These are phyloP conservation scores for Mrakiaceae sp. DNA, from an alignment of 1,284 basidiomycete genomes.

Conservation along the genomic window DNA sequence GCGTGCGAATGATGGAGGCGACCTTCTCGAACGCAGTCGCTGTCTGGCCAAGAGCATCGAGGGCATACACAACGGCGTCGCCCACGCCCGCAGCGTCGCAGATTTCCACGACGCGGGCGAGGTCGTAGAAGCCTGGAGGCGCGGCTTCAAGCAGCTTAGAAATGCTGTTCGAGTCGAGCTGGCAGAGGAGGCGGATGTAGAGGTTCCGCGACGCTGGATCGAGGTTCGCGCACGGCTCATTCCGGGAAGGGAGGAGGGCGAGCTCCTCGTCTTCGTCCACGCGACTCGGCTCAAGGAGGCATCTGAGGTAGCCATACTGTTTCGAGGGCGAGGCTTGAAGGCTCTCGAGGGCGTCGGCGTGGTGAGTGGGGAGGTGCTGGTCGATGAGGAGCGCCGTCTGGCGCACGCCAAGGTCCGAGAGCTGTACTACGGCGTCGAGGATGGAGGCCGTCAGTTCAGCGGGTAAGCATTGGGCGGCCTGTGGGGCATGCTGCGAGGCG, in stretches of 20 bases:
- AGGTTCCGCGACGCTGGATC: conserved; percentile 43
- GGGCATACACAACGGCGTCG: conserved; percentile 73
- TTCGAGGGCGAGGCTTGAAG: conserved; percentile 47
- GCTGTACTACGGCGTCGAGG: conserved; percentile 47
- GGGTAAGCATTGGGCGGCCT: conserved; percentile 22
- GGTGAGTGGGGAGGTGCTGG: conserved; percentile 50
- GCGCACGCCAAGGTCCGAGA: conserved; percentile 52
- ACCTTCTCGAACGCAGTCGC: conserved; percentile 56
- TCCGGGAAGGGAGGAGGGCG: neutral
- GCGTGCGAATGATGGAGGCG: conserved; percentile 47
- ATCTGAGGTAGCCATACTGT: conserved; percentile 52
- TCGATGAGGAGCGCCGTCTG: conserved; percentile 68
- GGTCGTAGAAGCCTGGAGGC: conserved; percentile 48
- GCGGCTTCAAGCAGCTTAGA: conserved; percentile 56
- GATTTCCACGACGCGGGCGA: conserved; percentile 45
- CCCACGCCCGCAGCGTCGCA: conserved; percentile 58
- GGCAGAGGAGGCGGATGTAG: conserved; percentile 65
- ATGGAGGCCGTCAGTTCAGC: conserved; percentile 46
- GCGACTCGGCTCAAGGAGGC: conserved; percentile 45
- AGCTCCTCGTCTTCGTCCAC: conserved; percentile 32
- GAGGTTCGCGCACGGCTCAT: conserved; percentile 37
- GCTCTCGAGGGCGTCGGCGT: conserved; percentile 49
- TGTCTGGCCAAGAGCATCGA: conserved; percentile 54
- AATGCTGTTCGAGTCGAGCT: conserved; percentile 53
- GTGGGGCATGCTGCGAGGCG: conserved; percentile 15